A percentile compares a stretch with the other conserved stretches of the same genome.
phyloP scores from a whole-genome alignment of 257 asterid species.

The Penstemon davidsonii region DNA sequence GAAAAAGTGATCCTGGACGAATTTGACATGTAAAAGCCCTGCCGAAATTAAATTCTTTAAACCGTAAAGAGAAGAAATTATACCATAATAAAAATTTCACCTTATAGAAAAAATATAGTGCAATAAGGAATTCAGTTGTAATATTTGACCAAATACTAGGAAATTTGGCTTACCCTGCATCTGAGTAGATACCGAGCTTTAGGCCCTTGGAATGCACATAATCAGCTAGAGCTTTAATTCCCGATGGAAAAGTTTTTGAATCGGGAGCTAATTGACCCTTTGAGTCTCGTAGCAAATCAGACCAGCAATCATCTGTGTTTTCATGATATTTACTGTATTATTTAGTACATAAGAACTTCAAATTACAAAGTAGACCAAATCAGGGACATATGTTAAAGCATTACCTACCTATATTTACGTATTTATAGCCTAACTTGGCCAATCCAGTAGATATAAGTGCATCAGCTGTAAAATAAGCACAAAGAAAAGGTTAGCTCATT shows the following conservation, averaged over 20 bases:
- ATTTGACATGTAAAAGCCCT: conserved; percentile 86
- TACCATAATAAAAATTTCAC: neutral
- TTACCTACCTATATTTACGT: conserved; percentile 75
- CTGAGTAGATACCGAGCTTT: conserved; percentile 94
- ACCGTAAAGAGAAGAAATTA: conserved; percentile 27
- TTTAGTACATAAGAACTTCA: conserved; percentile 24
- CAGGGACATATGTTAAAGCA: conserved; percentile 9
- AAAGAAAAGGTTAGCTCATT: conserved; percentile 17
- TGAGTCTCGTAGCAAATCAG: conserved; percentile 50
- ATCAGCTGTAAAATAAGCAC: conserved; percentile 60
- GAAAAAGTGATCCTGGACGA: conserved; percentile 88
- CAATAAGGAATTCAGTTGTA: neutral
- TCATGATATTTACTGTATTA: conserved; percentile 17
- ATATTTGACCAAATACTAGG: no score
- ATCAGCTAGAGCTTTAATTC: conserved; percentile 87
- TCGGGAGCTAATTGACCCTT: conserved; percentile 76
- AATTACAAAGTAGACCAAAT: conserved; percentile 7
- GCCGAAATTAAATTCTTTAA: conserved; percentile 29
- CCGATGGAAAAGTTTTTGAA: conserved; percentile 73
- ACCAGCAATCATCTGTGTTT: conserved; percentile 96
- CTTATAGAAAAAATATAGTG: neutral
- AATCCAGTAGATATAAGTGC: conserved; percentile 85
- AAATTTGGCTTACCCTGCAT: conserved; percentile 80
- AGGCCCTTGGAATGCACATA: conserved; percentile 88
- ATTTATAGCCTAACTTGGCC: conserved; percentile 76